phyloP scores from a whole-genome alignment of 2,329 filamentous ascomycete genomes.

The Trichoderma lentiforme region DNA sequence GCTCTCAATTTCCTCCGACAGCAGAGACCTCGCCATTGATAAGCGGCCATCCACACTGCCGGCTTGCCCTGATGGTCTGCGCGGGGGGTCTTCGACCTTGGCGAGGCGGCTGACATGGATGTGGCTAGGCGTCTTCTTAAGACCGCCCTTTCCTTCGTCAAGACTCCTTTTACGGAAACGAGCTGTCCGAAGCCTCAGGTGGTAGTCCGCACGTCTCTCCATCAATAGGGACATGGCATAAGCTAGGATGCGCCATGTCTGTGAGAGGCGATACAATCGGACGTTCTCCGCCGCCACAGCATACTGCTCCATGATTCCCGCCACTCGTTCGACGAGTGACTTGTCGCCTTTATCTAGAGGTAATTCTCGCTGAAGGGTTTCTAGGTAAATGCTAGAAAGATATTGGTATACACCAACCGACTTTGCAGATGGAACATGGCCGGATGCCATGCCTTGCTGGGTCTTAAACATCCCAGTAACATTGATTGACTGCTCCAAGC shows the following conservation, averaged over 20 bases:
- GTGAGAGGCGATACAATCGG: constrained; percentile 57
- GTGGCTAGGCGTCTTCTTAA: constrained; percentile 28
- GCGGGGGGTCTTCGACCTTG: constrained; percentile 39
- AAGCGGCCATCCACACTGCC: constrained; percentile 33
- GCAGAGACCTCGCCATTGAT: constrained; percentile 42
- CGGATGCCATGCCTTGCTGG: constrained; percentile 62
- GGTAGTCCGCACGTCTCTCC: constrained; percentile 53
- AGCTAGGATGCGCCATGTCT: constrained; percentile 61
- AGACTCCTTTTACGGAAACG: constrained; percentile 35
- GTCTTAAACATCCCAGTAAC: constrained; percentile 56
- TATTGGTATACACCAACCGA: constrained; percentile 54
- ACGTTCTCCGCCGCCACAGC: constrained; percentile 55
- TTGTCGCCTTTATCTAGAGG: constrained; percentile 38
- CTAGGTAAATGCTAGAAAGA: constrained; percentile 54
- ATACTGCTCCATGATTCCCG: constrained; percentile 52
- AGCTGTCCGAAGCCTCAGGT: constrained; percentile 49
- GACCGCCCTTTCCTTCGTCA: constrained; percentile 30
- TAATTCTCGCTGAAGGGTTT: constrained; percentile 49
- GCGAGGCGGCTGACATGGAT: constrained; percentile 25
- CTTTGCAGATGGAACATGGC: constrained; percentile 51
- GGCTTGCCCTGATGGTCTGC: constrained; percentile 30
- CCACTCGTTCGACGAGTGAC: constrained; percentile 46
- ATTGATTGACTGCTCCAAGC: constrained; percentile 56
- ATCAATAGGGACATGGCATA: constrained; percentile 56
- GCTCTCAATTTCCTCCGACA: constrained; percentile 57